Evolutionary conservation across 371 early-diverging fungal genomes (phyloP).

Genomic region (Saksenaea oblongispora): DNA sequence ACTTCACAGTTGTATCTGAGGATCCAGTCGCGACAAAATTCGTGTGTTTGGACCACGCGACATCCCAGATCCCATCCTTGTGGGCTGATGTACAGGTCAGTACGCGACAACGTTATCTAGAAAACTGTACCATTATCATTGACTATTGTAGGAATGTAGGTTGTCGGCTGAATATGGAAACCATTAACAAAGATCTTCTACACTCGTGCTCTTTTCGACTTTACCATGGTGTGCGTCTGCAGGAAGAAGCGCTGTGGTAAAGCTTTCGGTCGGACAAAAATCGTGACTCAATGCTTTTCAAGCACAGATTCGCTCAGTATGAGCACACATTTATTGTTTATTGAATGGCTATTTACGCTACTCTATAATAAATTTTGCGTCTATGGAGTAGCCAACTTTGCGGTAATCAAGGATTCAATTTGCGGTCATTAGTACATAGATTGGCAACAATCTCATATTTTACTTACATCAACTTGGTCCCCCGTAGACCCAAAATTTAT

Average conservation of each 20-base stretch:
- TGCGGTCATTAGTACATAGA: too few relatives aligned
- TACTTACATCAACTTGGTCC: too few relatives aligned
- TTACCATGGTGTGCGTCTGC: not conserved
- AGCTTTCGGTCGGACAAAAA: not conserved
- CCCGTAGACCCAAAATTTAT: too few relatives aligned
- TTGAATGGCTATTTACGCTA: too few relatives aligned
- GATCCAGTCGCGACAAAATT: constrained; percentile 77
- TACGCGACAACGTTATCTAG: not conserved
- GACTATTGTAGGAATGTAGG: constrained; percentile 57
- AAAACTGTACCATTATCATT: constrained; percentile 53
- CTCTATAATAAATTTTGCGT: too few relatives aligned
- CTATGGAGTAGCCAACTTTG: too few relatives aligned
- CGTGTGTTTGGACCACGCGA: constrained; percentile 70
- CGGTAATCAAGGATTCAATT: too few relatives aligned
- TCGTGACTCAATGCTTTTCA: too few relatives aligned
- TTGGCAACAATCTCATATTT: too few relatives aligned
- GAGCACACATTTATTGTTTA: too few relatives aligned
- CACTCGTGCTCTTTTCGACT: not conserved
- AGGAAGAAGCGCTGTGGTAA: constrained; percentile 4
- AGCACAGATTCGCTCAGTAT: too few relatives aligned
- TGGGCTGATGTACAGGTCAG: constrained; percentile 58
- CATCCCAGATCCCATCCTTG: constrained; percentile 82
- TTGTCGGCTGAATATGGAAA: constrained; percentile 51
- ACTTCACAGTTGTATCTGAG: constrained; percentile 74
- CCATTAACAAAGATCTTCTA: constrained; percentile 20